Base-by-base conservation (phyloP, 352 stramenopile species). In the Phytopythium ostracodes region DNA sequence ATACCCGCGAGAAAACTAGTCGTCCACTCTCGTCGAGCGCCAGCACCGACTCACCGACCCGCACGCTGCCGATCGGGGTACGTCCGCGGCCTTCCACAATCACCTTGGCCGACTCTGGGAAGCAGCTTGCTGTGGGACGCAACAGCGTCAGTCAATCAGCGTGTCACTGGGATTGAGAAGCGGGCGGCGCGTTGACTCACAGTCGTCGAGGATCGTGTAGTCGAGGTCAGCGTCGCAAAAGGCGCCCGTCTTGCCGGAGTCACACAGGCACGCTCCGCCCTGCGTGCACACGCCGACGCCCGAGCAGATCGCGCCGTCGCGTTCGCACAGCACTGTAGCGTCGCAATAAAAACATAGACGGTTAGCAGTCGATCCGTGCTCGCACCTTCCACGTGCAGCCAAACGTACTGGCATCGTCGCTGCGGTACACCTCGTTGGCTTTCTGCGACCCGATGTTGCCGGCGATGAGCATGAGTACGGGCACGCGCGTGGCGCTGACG, bases 401-500 rank as follows among this genome's bases (percentile, higher is more conserved):
- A 18, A 22, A 82, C 81, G 54, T 62, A 93, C 84, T 88, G n/a
- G 68, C 79, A 51, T 91, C 77, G 53, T 64, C 75, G 67, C 71
- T 88, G 46, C 49, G 63, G 59, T 90, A 93, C 12, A 91, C 78
- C 63, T 93, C 80, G 63, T 88, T 87, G 22, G 88, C 76, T 52
- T 93, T 93, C 53, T 93, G 76, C 46, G 77, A 46, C 25, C 80
- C 82, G 10, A 86, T 68, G 57, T 89, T 92, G 33, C 84, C 84
- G 7, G 76, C 82, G n/a, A 93, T 72, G 17, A 92, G 56, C 33
- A 86, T 67, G 35, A 93, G 71, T 47, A 72, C 70, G 15, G 84
- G 84, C 6, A 92, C 73, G 0, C 24, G 68, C n/a, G 77, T 86
- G 46, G 64, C 68, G 59, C 84, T 87, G 38, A 81, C 62, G 58